Conservation (phyloP, 164 flowering plant species). For the Aristolochia contorta region DNA sequence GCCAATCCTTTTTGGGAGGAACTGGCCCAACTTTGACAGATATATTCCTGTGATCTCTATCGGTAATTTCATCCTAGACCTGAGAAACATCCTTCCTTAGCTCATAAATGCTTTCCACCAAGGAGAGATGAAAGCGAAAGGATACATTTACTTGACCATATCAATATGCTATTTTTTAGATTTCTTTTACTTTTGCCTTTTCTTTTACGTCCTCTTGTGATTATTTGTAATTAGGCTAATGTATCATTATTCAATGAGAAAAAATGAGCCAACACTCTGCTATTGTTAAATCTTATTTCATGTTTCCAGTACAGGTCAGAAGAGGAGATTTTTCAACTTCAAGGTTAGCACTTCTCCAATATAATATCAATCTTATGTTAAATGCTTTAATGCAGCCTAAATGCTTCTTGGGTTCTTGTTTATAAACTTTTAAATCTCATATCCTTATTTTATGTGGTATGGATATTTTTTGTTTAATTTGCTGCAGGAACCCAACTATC, state of each 20-base stretch:
- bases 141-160: no score
- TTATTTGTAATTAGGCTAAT: background rate
- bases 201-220: background rate
- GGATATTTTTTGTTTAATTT: background rate
- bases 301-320: constrained; percentile 93
- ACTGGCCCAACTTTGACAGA: no score
- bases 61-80: no score
- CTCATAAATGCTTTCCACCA: no score
- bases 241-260: background rate
- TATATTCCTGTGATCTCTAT: no score
- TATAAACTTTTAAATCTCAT: background rate
- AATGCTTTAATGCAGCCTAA: background rate
- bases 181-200: no score
- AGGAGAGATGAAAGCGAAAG: no score
- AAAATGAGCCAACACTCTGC: constrained; percentile 6
- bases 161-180: no score
- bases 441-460: no score
- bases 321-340: constrained; percentile 84
- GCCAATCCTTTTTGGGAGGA: no score
- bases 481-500: constrained; percentile 74
- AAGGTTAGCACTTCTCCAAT: constrained; percentile 36
- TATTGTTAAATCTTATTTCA: constrained; percentile 28
- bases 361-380: background rate
- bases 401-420: background rate
- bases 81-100: no score